Base-by-base conservation (phyloP, 345 rosid species). In the Psidium friedrichsthalianum region DNA sequence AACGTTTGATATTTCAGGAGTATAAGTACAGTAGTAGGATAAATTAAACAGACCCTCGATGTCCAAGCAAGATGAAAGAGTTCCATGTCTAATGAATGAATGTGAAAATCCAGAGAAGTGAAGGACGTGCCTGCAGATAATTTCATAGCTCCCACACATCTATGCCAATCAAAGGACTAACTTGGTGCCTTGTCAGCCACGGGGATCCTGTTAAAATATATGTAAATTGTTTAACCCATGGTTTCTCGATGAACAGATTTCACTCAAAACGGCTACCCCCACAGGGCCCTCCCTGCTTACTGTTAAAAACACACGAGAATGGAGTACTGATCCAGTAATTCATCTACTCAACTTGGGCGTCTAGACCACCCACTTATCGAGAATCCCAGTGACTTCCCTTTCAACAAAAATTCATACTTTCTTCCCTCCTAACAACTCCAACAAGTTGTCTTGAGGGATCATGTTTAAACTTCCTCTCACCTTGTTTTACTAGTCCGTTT, bases 121-220 rank as follows among this genome's bases (percentile, higher is more conserved):
- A 82, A 82, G 84, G 84, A 29, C 49, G 5, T 54, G 96, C 99
- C 98, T 97, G 99, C 51, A 97, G 87, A 88, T 97, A 97, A 92
- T 96, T 49, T 98, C 99, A 89, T 97, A n/a, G 99, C 92, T 97
- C 99, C 99, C 99, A 97, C 56, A 97, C 99, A 90, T 97, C 99
- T 85, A 97, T 89, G 25, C 99, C 99, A 81, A 97, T 91, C 88
- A 97, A 87, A 69, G 99, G 99, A 94, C 92, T 86, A 88, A 87
- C 82, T 87, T 86, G 95, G 86, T 86, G 95, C 98, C 90, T 94
- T 95, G 99, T 93, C 81, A 96, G 96, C 82, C 94, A 88, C n/a
- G 99, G 97, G 99, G 97, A 88, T 97, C 99, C 99, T 97, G 92
- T 87, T 76, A 82, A 82, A 83, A 69, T 44, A 69, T 18, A 69